Conservation (phyloP, 2,329 filamentous ascomycete species). For the Kalmusia sp. region DNA sequence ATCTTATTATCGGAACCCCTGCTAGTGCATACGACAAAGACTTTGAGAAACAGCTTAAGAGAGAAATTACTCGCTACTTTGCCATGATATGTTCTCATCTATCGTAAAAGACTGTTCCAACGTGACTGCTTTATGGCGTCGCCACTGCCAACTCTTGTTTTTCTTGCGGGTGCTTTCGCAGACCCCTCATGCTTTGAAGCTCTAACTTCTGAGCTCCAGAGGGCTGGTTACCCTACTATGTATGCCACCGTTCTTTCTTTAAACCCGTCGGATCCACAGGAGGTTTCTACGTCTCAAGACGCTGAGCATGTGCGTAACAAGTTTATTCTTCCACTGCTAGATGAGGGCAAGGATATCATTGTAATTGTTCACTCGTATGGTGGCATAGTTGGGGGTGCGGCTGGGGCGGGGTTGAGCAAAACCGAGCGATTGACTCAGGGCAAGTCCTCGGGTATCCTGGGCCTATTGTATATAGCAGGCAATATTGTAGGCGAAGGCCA, state of each 20-base stretch:
- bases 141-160: slow-evolving; percentile 15
- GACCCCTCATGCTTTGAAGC: slow-evolving; percentile 20
- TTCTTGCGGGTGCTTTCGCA: slow-evolving; percentile 20
- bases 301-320: slow-evolving; percentile 4
- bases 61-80: too few species aligned
- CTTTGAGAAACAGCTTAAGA: too few species aligned
- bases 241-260: slow-evolving; percentile 15
- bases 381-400: slow-evolving; percentile 11
- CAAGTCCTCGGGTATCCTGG: slow-evolving; percentile 13
- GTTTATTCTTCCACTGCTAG: slow-evolving; percentile 9
- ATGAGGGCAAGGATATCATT: slow-evolving; percentile 14
- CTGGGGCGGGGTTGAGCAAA: slow-evolving; percentile 13
- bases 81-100: neutral
- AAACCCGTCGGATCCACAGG: slow-evolving; percentile 13
- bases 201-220: slow-evolving; percentile 8
- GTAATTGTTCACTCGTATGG: slow-evolving; percentile 21
- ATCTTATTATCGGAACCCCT: too few species aligned
- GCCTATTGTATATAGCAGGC: slow-evolving; percentile 15
- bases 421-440: neutral
- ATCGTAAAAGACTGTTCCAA: too few species aligned
- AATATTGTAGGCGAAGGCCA: slow-evolving; percentile 15
- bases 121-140: too few species aligned
- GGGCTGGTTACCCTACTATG: slow-evolving; percentile 15
- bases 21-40: too few species aligned
- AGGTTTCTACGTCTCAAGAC: slow-evolving; percentile 10